Evolutionary conservation across 2,329 filamentous ascomycete genomes (phyloP).

Genomic region (Curvularia eragrostidis): DNA sequence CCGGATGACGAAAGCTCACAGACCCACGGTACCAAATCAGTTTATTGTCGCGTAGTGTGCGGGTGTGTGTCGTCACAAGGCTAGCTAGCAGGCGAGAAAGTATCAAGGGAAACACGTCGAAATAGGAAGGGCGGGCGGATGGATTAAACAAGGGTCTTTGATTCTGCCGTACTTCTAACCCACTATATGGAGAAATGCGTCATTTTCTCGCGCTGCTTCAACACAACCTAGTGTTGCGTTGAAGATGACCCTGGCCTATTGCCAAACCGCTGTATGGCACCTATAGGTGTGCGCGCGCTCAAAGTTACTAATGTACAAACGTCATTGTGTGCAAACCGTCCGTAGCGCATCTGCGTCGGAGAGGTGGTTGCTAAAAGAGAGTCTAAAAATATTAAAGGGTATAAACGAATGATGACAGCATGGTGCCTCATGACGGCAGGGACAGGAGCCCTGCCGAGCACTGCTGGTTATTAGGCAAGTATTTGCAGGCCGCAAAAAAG

Average conservation of each 20-base stretch:
- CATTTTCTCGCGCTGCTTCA: conserved; percentile 31
- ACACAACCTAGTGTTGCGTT: conserved; percentile 23
- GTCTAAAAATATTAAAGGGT: conserved; percentile 49
- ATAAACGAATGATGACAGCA: conserved; percentile 44
- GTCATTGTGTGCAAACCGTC: conserved; percentile 37
- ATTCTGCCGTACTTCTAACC: conserved; percentile 29
- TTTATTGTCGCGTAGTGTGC: not conserved
- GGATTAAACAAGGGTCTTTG: conserved; percentile 30
- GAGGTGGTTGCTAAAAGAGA: conserved; percentile 39
- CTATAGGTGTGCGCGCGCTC: conserved; percentile 14
- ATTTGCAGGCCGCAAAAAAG: conserved; percentile 10
- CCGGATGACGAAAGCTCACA: conserved; percentile 15
- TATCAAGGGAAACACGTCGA: conserved; percentile 1
- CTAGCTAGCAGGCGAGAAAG: conserved; percentile 5
- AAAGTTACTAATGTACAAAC: conserved; percentile 45
- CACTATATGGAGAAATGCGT: conserved; percentile 32
- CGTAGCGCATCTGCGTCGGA: conserved; percentile 14
- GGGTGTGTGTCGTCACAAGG: conserved; percentile 18
- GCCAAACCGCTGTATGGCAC: not conserved
- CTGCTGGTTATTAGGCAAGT: conserved; percentile 21
- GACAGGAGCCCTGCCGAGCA: conserved; percentile 26
- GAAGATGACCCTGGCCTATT: conserved; percentile 15
- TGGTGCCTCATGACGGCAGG: conserved; percentile 31
- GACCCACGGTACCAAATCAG: conserved; percentile 12
- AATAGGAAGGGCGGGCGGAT: conserved; percentile 5